phyloP scores from a whole-genome alignment of 345 rosid genomes.

The Gossypium thurberi region DNA sequence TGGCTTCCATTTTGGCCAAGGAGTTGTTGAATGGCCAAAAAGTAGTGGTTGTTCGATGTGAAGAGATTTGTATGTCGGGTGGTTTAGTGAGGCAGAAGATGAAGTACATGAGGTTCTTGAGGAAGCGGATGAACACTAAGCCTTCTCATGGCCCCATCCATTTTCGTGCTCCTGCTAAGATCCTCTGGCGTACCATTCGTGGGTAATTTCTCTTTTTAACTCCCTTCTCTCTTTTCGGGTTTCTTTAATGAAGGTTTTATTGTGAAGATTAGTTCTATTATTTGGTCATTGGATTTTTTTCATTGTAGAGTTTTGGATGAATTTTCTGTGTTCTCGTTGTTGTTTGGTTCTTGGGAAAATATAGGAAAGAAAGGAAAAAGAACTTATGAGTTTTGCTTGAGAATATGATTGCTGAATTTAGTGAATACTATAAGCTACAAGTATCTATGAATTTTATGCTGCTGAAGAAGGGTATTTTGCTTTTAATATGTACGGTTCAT shows the following conservation, averaged over 20 bases:
- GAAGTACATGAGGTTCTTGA: neutral
- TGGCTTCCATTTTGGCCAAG: neutral
- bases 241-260: neutral
- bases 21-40: neutral
- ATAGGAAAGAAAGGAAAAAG: neutral
- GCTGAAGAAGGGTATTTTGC: neutral
- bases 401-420: neutral
- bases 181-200: slow-evolving; percentile 4
- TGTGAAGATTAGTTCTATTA: neutral
- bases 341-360: neutral
- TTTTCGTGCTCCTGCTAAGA: neutral
- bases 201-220: neutral
- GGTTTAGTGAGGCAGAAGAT: neutral
- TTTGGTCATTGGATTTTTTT: neutral
- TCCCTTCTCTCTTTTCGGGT: neutral
- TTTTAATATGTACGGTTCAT: neutral
- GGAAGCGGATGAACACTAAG: slow-evolving; percentile 1
- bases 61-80: neutral
- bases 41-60: neutral
- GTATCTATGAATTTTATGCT: neutral
- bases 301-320: neutral
- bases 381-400: neutral
- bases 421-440: neutral
- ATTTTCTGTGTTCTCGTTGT: neutral
- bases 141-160: neutral